Percentiles rank a stretch among this genome's conserved stretches.
Conservation (phyloP, 192 early-diverging fungal genomes). For the Entomortierella parvispora region DNA sequence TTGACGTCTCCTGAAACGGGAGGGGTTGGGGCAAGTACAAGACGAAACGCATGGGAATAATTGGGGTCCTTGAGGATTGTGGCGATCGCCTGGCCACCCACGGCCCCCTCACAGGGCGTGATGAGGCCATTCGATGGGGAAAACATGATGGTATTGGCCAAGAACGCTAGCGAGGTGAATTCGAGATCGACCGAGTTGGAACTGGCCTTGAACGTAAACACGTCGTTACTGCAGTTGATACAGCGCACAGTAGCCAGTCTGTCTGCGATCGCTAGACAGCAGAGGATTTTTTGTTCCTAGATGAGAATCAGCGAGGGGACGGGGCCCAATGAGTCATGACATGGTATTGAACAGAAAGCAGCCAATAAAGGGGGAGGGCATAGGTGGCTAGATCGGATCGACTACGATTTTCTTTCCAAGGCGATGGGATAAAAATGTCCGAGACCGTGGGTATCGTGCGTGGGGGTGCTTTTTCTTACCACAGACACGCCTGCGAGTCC, state of each 20-base stretch:
- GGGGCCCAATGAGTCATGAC: neutral
- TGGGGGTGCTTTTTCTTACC: conserved; percentile 37
- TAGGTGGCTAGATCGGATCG: no score
- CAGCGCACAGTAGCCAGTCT: conserved; percentile 28
- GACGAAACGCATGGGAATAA: conserved; percentile 41
- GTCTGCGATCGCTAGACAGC: conserved; percentile 41
- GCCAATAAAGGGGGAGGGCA: no score
- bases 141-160: conserved; percentile 26
- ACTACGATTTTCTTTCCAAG: no score
- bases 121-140: conserved; percentile 36
- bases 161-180: conserved; percentile 24
- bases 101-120: conserved; percentile 13
- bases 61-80: conserved; percentile 13
- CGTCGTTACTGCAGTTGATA: conserved; percentile 34
- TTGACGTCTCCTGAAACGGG: neutral
- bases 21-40: conserved; percentile 12
- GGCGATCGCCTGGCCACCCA: conserved; percentile 21
- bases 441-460: neutral
- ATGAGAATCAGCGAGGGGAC: neutral
- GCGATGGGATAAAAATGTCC: neutral
- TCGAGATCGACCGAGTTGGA: conserved; percentile 33
- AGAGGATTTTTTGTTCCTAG: conserved; percentile 53
- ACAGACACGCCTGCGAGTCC: conserved; percentile 46
- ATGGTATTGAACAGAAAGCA: neutral
- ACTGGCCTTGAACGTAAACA: conserved; percentile 37